A percentile compares a stretch with the other conserved stretches of the same genome.
Evolutionary conservation across 2,329 filamentous ascomycete species (phyloP).

Genomic region (Pyricularia pennisetigena): DNA sequence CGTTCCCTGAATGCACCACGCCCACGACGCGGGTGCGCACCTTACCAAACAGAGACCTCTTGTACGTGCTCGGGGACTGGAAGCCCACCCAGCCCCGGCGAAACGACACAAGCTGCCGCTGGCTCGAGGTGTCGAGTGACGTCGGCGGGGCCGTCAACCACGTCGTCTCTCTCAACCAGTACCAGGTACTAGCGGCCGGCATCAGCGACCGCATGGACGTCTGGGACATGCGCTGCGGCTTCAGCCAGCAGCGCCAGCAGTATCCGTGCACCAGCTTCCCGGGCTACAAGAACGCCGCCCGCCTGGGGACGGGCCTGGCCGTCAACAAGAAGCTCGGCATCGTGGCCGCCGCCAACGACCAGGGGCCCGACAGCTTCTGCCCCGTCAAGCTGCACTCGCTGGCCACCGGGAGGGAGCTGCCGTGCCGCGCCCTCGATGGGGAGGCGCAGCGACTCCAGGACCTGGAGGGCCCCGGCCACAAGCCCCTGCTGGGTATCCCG

Average conservation of each 20-base stretch:
- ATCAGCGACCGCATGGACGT: constrained; percentile 37
- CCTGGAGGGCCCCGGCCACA: neutral
- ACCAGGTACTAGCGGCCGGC: constrained; percentile 44
- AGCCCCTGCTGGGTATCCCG: neutral
- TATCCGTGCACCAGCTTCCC: constrained; percentile 25
- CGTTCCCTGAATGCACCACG: neutral
- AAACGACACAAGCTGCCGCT: constrained; percentile 8
- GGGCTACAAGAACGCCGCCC: constrained; percentile 38
- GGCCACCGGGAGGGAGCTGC: constrained; percentile 29
- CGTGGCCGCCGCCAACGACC: constrained; percentile 43
- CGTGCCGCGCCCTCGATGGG: constrained; percentile 14
- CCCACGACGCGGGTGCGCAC: neutral
- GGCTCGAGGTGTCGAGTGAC: constrained; percentile 21
- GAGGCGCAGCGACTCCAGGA: neutral
- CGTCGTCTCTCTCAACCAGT: constrained; percentile 34
- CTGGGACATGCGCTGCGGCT: constrained; percentile 39
- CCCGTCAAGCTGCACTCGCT: constrained; percentile 40
- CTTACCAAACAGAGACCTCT: neutral
- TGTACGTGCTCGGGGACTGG: neutral
- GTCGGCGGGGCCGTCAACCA: constrained; percentile 26
- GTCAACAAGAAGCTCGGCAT: constrained; percentile 41
- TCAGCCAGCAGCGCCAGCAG: too few relatives aligned
- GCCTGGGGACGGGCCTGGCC: constrained; percentile 30
- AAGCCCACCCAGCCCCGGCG: neutral
- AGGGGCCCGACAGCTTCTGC: constrained; percentile 17